A percentile compares a stretch with the other conserved stretches of the same genome.
These are phyloP conservation scores for Phytopythium montanum DNA, from an alignment of 352 stramenopile genomes.

Conservation along the genomic window DNA sequence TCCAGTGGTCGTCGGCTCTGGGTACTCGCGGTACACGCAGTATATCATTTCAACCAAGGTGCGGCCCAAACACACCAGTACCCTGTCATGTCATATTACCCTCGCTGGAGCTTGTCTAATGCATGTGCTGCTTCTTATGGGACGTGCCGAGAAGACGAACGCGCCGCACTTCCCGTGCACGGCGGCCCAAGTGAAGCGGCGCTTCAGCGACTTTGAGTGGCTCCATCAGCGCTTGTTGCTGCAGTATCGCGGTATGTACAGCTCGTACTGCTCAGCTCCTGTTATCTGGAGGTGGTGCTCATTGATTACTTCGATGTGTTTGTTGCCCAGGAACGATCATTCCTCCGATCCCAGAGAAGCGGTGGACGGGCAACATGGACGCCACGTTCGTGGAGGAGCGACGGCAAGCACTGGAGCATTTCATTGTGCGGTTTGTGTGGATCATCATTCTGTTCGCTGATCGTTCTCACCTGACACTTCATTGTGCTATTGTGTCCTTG, in stretches of 20 bases:
- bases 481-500: constrained; percentile 1
- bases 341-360: constrained; percentile 83
- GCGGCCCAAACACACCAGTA: background rate
- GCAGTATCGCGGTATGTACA: constrained; percentile 61
- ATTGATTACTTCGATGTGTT: background rate
- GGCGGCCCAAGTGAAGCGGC: constrained; percentile 74
- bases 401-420: constrained; percentile 83
- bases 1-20: constrained; percentile 69
- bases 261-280: background rate
- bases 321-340: constrained; percentile 72
- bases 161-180: constrained; percentile 58
- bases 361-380: constrained; percentile 88
- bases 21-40: constrained; percentile 85
- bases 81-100: background rate
- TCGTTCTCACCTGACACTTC: background rate
- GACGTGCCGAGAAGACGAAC: constrained; percentile 41
- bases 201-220: constrained; percentile 91
- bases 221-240: constrained; percentile 76
- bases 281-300: background rate
- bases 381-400: constrained; percentile 88
- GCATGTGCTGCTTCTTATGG: background rate
- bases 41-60: constrained; percentile 88
- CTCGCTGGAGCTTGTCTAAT: background rate
- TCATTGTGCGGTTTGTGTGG: constrained; percentile 51
- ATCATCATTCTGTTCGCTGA: background rate